Evolutionary conservation across 768 basidiomycete species (phyloP), one percentile per base, ranked within the genome.

Genomic region (Pisolithus sp.): DNA sequence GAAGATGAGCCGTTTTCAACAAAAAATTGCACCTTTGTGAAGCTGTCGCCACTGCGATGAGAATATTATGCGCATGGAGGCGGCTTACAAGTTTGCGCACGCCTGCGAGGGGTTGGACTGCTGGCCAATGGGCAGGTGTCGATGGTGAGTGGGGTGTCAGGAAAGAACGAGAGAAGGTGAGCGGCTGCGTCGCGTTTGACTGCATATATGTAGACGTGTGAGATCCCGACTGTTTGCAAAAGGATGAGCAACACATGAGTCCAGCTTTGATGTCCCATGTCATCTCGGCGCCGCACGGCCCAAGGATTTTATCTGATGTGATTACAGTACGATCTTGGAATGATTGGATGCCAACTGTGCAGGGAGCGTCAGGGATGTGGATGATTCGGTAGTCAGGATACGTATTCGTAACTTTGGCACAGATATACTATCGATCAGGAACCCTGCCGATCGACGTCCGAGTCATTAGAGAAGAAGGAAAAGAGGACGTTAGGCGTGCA

Each of bases 201-300:
- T 88, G 55, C 44, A 41, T 23, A 5, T 26, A 26, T 26, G 4
- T 7, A n/a, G 37, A 7, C 8, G 28, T 31, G 30, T 37, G n/a
- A 7, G 13, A 18, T 56, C 39, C 18, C 30, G 17, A 34, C 21
- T 7, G 18, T 24, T 12, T 24, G 34, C 10, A 38, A 30, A 18
- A n/a, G 23, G 26, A 40, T 24, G 42, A 20, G 26, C 46, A 20
- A 41, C 74, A 50, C 45, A 89, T n/a, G n/a, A 86, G 79, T 0
- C 85, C 86, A n/a, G 86, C 83, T 62, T 92, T 91, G 52, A 92
- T 89, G 51, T 88, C 84, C 89, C 89, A 91, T 3, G 86, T 87
- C 85, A 93, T 88, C 55, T 79, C 69, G 54, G 81, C 83, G 24
- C 87, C 89, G 60, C 85, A 83, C 10, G 73, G 75, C 17, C 74